These are phyloP conservation scores for Astrothelium macrocarpum DNA, from an alignment of 495 filamentous ascomycete species.

Conservation along the genomic window DNA sequence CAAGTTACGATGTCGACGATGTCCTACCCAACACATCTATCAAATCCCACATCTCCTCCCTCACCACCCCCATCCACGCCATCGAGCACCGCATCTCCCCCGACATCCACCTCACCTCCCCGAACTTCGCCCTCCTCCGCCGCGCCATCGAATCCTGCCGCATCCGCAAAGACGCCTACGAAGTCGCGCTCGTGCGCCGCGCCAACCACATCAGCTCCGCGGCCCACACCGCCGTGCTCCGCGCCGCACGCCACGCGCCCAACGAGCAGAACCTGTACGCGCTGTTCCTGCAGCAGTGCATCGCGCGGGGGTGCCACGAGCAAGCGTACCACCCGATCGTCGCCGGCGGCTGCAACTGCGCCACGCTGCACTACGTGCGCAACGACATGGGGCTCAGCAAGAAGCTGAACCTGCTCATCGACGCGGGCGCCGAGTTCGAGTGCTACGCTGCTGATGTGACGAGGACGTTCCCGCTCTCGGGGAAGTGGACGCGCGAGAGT, in stretches of 20 bases:
- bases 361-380: conserved; percentile 79
- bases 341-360: conserved; percentile 62
- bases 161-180: conserved; percentile 74
- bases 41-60: conserved; percentile 49
- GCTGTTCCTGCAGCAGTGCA: conserved; percentile 64
- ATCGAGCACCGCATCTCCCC: conserved; percentile 63
- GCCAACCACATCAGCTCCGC: conserved; percentile 73
- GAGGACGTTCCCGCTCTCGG: conserved; percentile 70
- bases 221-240: conserved; percentile 63
- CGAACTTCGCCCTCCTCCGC: conserved; percentile 54
- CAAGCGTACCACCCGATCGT: conserved; percentile 83
- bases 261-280: conserved; percentile 82
- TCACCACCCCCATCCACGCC: conserved; percentile 49
- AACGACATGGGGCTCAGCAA: conserved; percentile 60
- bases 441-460: conserved; percentile 86
- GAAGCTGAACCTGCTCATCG: conserved; percentile 67
- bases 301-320: conserved; percentile 60
- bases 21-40: conserved; percentile 61
- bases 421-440: conserved; percentile 72
- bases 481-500: conserved; percentile 63
- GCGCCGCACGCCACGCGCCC: conserved; percentile 50
- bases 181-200: conserved; percentile 71
- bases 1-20: conserved; percentile 68
- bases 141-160: conserved; percentile 67
- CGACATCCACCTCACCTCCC: conserved; percentile 49